phyloP scores from a whole-genome alignment of 2,329 filamentous ascomycete species.

The Ophiostoma quercus region DNA sequence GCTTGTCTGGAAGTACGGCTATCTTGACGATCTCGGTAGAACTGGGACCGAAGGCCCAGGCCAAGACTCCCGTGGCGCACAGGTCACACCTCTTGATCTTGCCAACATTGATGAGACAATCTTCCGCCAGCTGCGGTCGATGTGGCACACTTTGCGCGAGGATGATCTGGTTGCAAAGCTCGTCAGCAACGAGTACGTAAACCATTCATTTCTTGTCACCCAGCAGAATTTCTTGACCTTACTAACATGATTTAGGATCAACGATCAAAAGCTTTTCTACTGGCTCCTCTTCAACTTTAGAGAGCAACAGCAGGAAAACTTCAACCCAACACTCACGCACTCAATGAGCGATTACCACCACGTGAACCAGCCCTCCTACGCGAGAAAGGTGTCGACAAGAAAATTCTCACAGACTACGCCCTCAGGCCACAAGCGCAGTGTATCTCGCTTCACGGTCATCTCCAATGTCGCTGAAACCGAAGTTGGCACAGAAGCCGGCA shows the following conservation, averaged over 20 bases:
- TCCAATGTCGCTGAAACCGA: constrained; percentile 53
- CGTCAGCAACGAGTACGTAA: constrained; percentile 56
- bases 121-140: constrained; percentile 75
- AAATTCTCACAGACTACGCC: constrained; percentile 48
- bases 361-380: constrained; percentile 54
- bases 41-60: constrained; percentile 38
- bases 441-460: constrained; percentile 61
- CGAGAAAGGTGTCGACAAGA: constrained; percentile 57
- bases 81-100: constrained; percentile 52
- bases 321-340: constrained; percentile 71
- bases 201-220: neutral
- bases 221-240: neutral
- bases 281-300: constrained; percentile 75
- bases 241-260: constrained; percentile 50
- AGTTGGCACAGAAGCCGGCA: constrained; percentile 39
- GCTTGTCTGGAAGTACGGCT: constrained; percentile 76
- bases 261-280: constrained; percentile 93
- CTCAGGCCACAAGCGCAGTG: constrained; percentile 48
- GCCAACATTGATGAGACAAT: constrained; percentile 75
- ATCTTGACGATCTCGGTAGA: constrained; percentile 64
- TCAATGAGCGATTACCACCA: constrained; percentile 91
- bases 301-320: constrained; percentile 81
- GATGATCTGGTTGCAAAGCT: constrained; percentile 65
- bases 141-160: constrained; percentile 84
- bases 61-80: constrained; percentile 57